phyloP scores from a whole-genome alignment of 2,329 filamentous ascomycete genomes.

The Phialocephala sp. region DNA sequence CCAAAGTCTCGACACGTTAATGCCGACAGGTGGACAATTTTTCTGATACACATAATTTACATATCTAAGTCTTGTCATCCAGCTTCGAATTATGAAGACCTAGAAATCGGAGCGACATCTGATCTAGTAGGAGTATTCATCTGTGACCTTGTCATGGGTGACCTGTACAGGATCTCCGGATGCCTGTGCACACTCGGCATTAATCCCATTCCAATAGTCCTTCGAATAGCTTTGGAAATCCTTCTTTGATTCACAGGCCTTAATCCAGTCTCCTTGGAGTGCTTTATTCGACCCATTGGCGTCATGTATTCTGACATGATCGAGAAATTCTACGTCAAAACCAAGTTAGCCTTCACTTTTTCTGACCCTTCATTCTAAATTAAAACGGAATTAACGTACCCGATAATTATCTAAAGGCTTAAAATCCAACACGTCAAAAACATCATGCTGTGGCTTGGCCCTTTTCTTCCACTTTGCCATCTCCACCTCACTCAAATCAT shows the following conservation, averaged over 20 bases:
- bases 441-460: slow-evolving; percentile 64
- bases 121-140: slow-evolving; percentile 3
- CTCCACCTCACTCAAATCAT: slow-evolving; percentile 80
- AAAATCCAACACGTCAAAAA: slow-evolving; percentile 79
- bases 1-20: no score
- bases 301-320: slow-evolving; percentile 91
- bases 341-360: slow-evolving; percentile 14
- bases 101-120: background rate
- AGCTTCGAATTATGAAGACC: background rate
- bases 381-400: slow-evolving; percentile 55
- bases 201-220: slow-evolving; percentile 86
- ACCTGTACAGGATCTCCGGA: slow-evolving; percentile 71
- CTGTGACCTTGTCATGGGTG: slow-evolving; percentile 15
- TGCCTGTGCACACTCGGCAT: slow-evolving; percentile 92
- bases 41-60: slow-evolving; percentile 20
- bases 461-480: slow-evolving; percentile 78
- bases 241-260: slow-evolving; percentile 89
- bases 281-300: slow-evolving; percentile 82
- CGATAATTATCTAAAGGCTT: slow-evolving; percentile 87
- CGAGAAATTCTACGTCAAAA: slow-evolving; percentile 75
- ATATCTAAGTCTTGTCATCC: background rate
- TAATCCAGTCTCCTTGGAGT: slow-evolving; percentile 76
- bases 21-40: background rate
- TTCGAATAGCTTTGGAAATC: slow-evolving; percentile 89
- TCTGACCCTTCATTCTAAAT: slow-evolving; percentile 8